Evolutionary conservation across 345 rosid species (phyloP), one percentile per base, ranked within the genome.

Genomic region (Populus simonii): DNA sequence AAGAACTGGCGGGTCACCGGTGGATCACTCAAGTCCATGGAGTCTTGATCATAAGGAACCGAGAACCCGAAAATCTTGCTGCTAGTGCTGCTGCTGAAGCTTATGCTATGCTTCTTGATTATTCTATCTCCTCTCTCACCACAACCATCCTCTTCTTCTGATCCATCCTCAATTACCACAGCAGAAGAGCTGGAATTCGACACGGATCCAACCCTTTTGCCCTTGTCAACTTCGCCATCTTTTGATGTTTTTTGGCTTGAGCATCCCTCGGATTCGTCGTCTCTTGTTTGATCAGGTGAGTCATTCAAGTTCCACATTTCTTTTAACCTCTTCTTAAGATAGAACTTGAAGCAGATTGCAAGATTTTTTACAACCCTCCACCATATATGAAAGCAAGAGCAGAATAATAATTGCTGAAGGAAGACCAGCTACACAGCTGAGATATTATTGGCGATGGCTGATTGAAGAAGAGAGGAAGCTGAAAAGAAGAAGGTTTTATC

Each of bases 151-250:
- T 90, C 97, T 3, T 89, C 91, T 20, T 90, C 95, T 77, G 98
- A 90, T 87, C 97, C 94, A 74, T 89, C 94, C 38, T 89, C 91
- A 23, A 91, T 66, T 18, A 91, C 86, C n/a, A 89, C 87, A 73
- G 94, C 96, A 70, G 99, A 96, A 3, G 98, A 96, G 80, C 97
- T 87, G 22, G 93, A 92, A 84, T 92, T 92, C 18, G 97, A 89
- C 29, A 86, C 80, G 82, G 93, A 90, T 82, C 89, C 94, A 73
- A 85, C 85, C 86, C 90, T 86, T 86, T 95, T 92, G 1, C 90
- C 91, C 76, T 89, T 92, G 59, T 87, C 89, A 29, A 83, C 90
- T 16, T 86, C 87, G 1, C 83, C 83, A n/a, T 80, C 85, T 0
- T 72, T 0, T 62, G 86, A 82, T 15, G 82, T 84, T 67, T 85